Base-by-base conservation (phyloP, 768 basidiomycete genomes). In the Panus rudis region DNA sequence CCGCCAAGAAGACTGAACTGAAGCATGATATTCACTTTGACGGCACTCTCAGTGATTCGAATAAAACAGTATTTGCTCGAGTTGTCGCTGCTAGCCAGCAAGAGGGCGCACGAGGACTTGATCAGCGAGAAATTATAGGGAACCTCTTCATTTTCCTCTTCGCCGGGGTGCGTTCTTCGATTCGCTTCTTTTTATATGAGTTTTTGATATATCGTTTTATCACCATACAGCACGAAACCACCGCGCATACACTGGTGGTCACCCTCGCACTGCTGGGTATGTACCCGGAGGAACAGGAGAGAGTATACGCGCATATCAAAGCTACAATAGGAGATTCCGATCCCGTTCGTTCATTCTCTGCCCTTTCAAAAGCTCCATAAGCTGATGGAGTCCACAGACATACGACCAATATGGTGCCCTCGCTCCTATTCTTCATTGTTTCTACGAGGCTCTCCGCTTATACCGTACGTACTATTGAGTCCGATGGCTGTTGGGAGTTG, bases 91-190 rank as follows among this genome's bases (percentile, higher is more conserved):
- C 52, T 3, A 52, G 52, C 25, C 37, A 30, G 31, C 14, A 39
- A 17, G 49, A 50, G 7, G 45, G 45, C 7, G 49, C 40, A 2
- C 31, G 42, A 27, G 40, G 48, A 6, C 39, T 55, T 38, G 33
- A 48, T 37, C 32, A 40, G 31, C 41, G 37, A 13, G 51, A 52
- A 21, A 43, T 55, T 12, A 45, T 47, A 10, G 49, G 49, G 16
- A 52, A 55, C 39, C 40, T 50, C 13, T 51, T 50, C 39, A 46
- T 52, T 11, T 61, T 56, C 41, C 32, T 59, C n/a, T 43, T 61
- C 19, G 59, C 57, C 25, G 59, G 59, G 11, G 47, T 42, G 23
- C 19, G 41, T 34, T 5, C 25, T 20, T 13, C 8, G 13, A 24
- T 3, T 28, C 19, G 8, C 22, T 17, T 26, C 4, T n/a, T n/a